Conservation (phyloP, 1,139 yeast genomes). For the Nakaseomyces nivariensis region DNA sequence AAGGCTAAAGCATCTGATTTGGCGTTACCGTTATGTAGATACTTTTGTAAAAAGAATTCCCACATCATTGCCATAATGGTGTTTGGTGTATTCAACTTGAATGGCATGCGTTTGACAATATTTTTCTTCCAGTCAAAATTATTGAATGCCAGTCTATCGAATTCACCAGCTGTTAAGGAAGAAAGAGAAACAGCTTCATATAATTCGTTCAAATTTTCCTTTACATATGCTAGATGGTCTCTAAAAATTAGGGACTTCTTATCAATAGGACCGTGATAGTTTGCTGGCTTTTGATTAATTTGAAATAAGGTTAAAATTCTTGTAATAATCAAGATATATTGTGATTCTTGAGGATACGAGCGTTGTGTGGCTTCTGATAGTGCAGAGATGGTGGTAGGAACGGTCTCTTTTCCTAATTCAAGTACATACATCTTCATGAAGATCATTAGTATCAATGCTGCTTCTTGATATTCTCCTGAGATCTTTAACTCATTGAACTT, state of each 20-base stretch:
- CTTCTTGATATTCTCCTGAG: conserved; percentile 27
- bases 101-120: conserved; percentile 53
- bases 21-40: conserved; percentile 26
- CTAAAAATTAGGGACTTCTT: conserved; percentile 55
- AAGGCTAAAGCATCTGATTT: conserved; percentile 24
- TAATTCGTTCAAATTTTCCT: conserved; percentile 42
- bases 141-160: conserved; percentile 30
- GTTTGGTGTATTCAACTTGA: conserved; percentile 30
- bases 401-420: conserved; percentile 29
- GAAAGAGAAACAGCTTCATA: conserved; percentile 47
- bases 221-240: conserved; percentile 51
- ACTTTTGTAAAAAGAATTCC: conserved; percentile 27
- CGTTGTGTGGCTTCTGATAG: conserved; percentile 28
- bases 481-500: conserved; percentile 28
- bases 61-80: conserved; percentile 30
- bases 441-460: conserved; percentile 38
- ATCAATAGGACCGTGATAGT: conserved; percentile 63
- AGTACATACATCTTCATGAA: conserved; percentile 36
- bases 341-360: conserved; percentile 28
- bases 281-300: conserved; percentile 46
- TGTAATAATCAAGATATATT: conserved; percentile 42
- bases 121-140: conserved; percentile 46
- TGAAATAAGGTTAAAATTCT: conserved; percentile 49
- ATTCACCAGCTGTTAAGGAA: conserved; percentile 45
- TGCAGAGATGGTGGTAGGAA: conserved; percentile 25